Conservation (phyloP, 441 rosid genomes). For the Adansonia madagascariensis region DNA sequence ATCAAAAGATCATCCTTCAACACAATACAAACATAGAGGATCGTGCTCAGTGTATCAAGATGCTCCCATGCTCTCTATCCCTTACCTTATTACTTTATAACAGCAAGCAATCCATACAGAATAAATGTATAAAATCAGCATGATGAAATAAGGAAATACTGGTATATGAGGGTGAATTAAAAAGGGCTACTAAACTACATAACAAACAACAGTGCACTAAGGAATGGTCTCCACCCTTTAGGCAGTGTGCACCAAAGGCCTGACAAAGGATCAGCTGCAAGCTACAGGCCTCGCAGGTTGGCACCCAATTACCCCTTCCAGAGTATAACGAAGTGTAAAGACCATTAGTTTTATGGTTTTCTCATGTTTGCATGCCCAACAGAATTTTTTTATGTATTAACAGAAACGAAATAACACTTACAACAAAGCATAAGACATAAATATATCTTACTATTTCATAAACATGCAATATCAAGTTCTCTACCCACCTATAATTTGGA, state of each 20-base stretch:
- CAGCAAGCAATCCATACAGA: not conserved
- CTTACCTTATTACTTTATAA: slow-evolving; percentile 9
- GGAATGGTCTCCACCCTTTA: not conserved
- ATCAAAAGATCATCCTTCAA: not conserved
- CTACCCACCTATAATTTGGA: slow-evolving; percentile 91
- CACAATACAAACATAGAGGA: not conserved
- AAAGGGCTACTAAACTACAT: slow-evolving; percentile 13
- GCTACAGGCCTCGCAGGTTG: not conserved
- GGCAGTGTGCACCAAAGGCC: not conserved
- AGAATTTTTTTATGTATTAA: not conserved
- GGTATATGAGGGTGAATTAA: not conserved
- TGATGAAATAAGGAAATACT: not conserved
- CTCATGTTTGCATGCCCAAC: not conserved
- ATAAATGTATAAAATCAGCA: slow-evolving; percentile 15
- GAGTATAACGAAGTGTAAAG: not conserved
- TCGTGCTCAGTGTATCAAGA: not conserved
- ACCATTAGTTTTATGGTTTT: not conserved
- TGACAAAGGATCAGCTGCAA: slow-evolving; percentile 2
- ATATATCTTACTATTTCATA: slow-evolving; percentile 4
- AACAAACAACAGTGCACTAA: slow-evolving; percentile 1
- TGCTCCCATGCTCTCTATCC: slow-evolving; percentile 5
- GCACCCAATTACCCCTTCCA: not conserved
- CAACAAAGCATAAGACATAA: not conserved
- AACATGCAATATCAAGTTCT: slow-evolving; percentile 9
- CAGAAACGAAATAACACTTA: not conserved